Evolutionary conservation across 495 filamentous ascomycete genomes (phyloP).

Genomic region (Aspergillus steynii): DNA sequence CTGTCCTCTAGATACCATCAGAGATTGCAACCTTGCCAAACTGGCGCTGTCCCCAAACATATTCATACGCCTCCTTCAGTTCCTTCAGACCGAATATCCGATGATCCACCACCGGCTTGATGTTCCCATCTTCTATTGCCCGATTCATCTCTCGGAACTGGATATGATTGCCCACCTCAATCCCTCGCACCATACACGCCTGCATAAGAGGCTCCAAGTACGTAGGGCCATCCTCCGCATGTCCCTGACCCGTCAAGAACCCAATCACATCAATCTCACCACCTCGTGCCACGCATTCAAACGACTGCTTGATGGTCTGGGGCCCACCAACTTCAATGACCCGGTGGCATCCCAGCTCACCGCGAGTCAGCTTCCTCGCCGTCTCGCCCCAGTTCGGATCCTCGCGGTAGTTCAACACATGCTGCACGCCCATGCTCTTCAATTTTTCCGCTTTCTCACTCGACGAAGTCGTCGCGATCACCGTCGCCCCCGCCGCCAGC

Average conservation of each 20-base stretch:
- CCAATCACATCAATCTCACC: conserved; percentile 46
- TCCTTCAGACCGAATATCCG: conserved; percentile 51
- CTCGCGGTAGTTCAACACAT: conserved; percentile 61
- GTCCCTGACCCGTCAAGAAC: conserved; percentile 28
- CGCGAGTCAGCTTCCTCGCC: conserved; percentile 52
- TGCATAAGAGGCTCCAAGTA: conserved; percentile 41
- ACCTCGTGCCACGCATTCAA: conserved; percentile 37
- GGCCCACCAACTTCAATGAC: conserved; percentile 57
- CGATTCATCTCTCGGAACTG: conserved; percentile 58
- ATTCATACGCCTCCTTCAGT: conserved; percentile 42
- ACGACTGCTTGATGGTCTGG: conserved; percentile 36
- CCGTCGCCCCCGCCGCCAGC: conserved; percentile 66
- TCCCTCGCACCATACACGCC: conserved; percentile 21
- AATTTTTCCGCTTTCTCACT: conserved; percentile 58
- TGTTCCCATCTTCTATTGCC: conserved; percentile 54
- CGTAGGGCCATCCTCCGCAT: conserved; percentile 33
- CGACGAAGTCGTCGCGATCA: conserved; percentile 70
- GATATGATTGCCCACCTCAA: conserved; percentile 47
- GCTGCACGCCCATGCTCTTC: conserved; percentile 49
- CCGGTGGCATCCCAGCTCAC: conserved; percentile 54
- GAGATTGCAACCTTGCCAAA: too few relatives aligned
- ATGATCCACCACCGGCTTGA: conserved; percentile 58
- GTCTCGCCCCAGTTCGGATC: conserved; percentile 61
- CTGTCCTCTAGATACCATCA: too few relatives aligned
- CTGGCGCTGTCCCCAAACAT: too few relatives aligned